Conservation (phyloP, 176 grass and related monocot species). For the Cenchrus purpureus region DNA sequence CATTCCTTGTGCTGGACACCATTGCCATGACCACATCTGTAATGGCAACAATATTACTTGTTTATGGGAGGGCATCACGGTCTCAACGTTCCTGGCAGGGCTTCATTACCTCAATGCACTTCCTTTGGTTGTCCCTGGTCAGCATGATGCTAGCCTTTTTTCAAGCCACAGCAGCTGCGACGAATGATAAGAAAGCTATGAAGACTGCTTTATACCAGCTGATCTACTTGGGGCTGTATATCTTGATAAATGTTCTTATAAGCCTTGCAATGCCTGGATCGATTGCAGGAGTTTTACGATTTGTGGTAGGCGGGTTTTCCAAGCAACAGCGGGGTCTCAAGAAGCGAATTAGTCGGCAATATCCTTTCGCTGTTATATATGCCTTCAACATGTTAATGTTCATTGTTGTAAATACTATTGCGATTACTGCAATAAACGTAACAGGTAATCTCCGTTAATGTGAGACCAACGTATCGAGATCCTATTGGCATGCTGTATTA, state of each 20-base stretch:
- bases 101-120: constrained; percentile 44
- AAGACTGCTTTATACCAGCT: neutral
- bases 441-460: no score
- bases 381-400: no score
- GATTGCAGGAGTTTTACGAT: no score
- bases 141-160: constrained; percentile 55
- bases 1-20: constrained; percentile 48
- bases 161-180: neutral
- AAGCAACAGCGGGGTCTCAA: no score
- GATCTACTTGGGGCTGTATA: neutral
- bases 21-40: constrained; percentile 48
- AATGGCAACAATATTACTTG: constrained; percentile 37
- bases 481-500: no score
- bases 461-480: no score
- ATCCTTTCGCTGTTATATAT: no score
- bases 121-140: constrained; percentile 46
- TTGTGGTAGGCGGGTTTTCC: no score
- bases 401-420: no score
- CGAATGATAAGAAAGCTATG: neutral
- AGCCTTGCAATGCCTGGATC: no score
- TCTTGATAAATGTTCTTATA: neutral
- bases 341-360: no score
- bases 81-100: constrained; percentile 29
- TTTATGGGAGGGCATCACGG: constrained; percentile 31
- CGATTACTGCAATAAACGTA: no score